Base-by-base conservation (phyloP, 129 eudicot genomes). In the Tagetes patula region DNA sequence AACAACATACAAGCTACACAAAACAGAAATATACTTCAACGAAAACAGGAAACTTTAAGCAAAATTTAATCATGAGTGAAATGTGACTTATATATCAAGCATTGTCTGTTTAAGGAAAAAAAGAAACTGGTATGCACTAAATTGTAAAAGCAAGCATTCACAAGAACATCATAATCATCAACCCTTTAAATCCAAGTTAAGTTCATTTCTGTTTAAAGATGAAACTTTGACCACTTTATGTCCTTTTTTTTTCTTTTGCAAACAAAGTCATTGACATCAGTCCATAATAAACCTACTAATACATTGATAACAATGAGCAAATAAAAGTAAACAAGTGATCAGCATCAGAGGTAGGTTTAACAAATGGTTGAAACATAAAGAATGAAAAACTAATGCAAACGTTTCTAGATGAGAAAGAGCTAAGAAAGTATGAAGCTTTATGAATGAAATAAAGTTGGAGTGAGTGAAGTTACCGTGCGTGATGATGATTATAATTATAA, bases 391-490 rank as follows among this genome's bases (percentile, higher is more conserved):
- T 20, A 20, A 20, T 20, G 27, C 27, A 20, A 20, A 20, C 27
- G 27, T 20, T 20, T 20, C 27, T 20, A 20, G 27, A 20, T 20
- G 27, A 3, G 36, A 10, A 61, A 10, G 10, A 43, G 54, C 11
- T 48, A 48, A 4, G 49, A 12, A 32, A 68, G 8, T 37, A 47
- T 20, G 11, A 70, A 38, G 39, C 14, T 55, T 30, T 4, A 55
- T 30, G 8, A 12, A 55, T 27, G 27, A 32, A 13, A 32, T 8
- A n/a, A 37, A 34, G 12, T 73, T 20, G 13, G 69, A 58, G 30
- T 55, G 69, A 20, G 62, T 56, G 42, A 68, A 46, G 61, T 76
- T 77, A 69, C 81, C 5, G 67, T 20, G 60, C 27, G 27, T 20
- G 27, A 20, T 20, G 27, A 20, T 20, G 27, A 20, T 20, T 20